Base-by-base conservation (phyloP, 371 early-diverging fungal species). In the Rhizopus delemar region DNA sequence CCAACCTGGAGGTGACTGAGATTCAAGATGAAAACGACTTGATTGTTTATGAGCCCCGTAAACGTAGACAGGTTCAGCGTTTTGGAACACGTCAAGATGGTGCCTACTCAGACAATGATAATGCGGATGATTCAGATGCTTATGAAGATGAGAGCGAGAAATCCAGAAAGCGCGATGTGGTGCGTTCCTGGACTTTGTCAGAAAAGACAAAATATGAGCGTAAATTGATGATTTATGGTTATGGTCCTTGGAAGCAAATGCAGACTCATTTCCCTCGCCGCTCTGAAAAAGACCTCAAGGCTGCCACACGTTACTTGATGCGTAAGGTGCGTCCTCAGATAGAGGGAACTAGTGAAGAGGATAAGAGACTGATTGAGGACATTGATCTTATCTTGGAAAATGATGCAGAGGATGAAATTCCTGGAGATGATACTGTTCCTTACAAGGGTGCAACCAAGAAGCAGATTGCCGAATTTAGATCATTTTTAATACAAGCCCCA, bases 211-310 rank as follows among this genome's bases (percentile, higher is more conserved):
- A 86, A 45, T 78, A 91, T 54, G 93, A 92, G 68, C 83, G 91
- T 9, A 78, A 82, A 51, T 60, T 92, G 46, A 93, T 92, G 92
- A 82, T 85, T 49, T 86, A 85, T 53, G 93, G 92, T 2, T 89
- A 86, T 65, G 83, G 85, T 38, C 66, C 71, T 34, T 93, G 93
- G 93, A 86, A 87, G n/a, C 76, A 76, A 33, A 83, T 89, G 78
- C 60, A 59, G 12, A 54, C 57, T 39, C 70, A 72, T 55, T 82
- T 83, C 54, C 77, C 80, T 31, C 78, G 85, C 51, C 76, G 85
- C 34, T 73, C 85, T 16, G 78, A 79, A 48, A 78, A 74, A 45
- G 85, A 83, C 34, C 59, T 85, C 34, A 84, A 83, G 60, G 80
- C 82, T n/a, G 78, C 73, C 1, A 75, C 78, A 8, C 59, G 77